Percentiles rank a stretch among this genome's conserved stretches.
These are phyloP conservation scores for Aspergillus homomorphus DNA, from an alignment of 495 filamentous ascomycete species.

Conservation along the genomic window DNA sequence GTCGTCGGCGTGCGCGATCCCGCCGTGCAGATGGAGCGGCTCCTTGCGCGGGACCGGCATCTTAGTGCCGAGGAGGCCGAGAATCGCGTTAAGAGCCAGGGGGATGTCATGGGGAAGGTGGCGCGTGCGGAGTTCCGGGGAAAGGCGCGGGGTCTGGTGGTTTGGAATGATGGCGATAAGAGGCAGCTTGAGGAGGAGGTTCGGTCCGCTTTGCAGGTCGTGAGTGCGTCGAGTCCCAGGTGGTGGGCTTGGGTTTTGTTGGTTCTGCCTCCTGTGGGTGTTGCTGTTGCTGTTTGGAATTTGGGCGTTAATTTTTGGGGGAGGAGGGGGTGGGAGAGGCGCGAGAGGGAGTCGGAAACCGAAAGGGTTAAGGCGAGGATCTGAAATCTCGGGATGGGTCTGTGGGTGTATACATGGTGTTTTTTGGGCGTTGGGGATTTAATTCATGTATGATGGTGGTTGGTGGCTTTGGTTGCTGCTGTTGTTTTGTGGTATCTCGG, in stretches of 20 bases:
- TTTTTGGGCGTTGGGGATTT: not conserved
- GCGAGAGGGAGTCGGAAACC: constrained; percentile 50
- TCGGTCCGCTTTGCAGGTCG: constrained; percentile 53
- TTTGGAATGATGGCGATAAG: constrained; percentile 80
- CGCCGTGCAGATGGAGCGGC: constrained; percentile 70
- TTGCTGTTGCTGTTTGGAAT: constrained; percentile 60
- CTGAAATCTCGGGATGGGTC: constrained; percentile 26
- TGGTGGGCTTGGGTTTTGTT: constrained; percentile 82
- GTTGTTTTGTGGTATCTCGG: too few relatives aligned
- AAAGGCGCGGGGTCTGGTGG: constrained; percentile 62
- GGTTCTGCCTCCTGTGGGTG: constrained; percentile 68
- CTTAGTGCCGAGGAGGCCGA: constrained; percentile 74
- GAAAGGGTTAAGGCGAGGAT: constrained; percentile 57
- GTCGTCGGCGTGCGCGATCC: constrained; percentile 79
- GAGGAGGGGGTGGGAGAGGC: constrained; percentile 66
- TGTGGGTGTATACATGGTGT: not conserved
- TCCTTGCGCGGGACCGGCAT: constrained; percentile 68
- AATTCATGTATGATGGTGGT: not conserved
- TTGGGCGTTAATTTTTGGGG: constrained; percentile 63
- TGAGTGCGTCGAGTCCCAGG: constrained; percentile 60
- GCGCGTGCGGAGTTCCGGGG: constrained; percentile 63
- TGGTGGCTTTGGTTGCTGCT: not conserved
- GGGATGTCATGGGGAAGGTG: constrained; percentile 78
- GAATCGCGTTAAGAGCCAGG: constrained; percentile 79
- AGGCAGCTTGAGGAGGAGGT: constrained; percentile 66